Percentiles rank a stretch among this genome's conserved stretches.
phyloP scores from a whole-genome alignment of 2,329 filamentous ascomycete species.

The Madurella fahalii region DNA sequence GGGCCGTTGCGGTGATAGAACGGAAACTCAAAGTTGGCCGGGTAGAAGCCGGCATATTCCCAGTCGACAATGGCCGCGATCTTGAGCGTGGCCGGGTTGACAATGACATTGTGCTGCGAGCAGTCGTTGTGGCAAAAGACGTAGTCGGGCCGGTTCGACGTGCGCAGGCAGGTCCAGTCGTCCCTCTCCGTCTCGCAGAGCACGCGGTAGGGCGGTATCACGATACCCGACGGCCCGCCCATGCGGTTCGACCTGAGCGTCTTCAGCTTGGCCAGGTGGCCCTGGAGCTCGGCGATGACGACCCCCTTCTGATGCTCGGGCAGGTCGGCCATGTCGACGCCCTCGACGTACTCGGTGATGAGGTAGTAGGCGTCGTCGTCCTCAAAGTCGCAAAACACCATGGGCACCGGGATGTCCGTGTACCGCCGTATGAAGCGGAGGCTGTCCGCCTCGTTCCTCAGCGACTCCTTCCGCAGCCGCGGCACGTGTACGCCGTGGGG shows the following conservation, averaged over 20 bases:
- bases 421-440: slow-evolving; percentile 25
- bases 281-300: slow-evolving; percentile 25
- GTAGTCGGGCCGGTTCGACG: slow-evolving; percentile 19
- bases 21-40: slow-evolving; percentile 27
- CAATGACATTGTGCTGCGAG: slow-evolving; percentile 25
- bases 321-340: slow-evolving; percentile 30
- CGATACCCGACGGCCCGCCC: slow-evolving; percentile 31
- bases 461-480: slow-evolving; percentile 27
- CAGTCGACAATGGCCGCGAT: slow-evolving; percentile 29
- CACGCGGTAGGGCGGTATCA: slow-evolving; percentile 31
- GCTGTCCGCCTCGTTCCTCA: slow-evolving; percentile 31
- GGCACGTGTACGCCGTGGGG: slow-evolving; percentile 30
- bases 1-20: slow-evolving; percentile 26
- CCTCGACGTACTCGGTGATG: slow-evolving; percentile 30
- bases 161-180: slow-evolving; percentile 23
- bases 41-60: slow-evolving; percentile 30
- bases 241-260: slow-evolving; percentile 27
- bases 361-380: slow-evolving; percentile 32
- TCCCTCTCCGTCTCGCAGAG: slow-evolving; percentile 23
- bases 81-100: slow-evolving; percentile 26
- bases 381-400: slow-evolving; percentile 27
- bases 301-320: slow-evolving; percentile 24
- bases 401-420: slow-evolving; percentile 30
- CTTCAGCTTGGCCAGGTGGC: slow-evolving; percentile 27
- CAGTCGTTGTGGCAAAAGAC: slow-evolving; percentile 29